phyloP scores from a whole-genome alignment of 2,329 filamentous ascomycete genomes.

The Colletotrichum godetiae region DNA sequence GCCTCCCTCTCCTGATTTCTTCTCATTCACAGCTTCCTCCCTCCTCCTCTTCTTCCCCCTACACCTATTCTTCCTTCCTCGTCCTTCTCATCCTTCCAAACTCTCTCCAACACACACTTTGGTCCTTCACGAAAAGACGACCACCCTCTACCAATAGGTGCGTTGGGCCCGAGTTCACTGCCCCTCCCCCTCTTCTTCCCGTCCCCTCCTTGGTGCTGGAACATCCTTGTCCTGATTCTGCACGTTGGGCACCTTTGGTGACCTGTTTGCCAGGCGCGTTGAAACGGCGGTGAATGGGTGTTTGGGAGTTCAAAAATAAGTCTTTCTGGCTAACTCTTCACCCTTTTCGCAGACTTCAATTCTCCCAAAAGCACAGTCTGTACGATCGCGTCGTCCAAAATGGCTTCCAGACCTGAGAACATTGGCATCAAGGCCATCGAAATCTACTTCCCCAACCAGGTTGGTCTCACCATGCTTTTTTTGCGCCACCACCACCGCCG shows the following conservation, averaged over 20 bases:
- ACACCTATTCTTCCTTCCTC: not conserved
- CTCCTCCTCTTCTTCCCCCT: not conserved
- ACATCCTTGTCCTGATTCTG: conserved; percentile 24
- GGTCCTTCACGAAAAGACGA: not conserved
- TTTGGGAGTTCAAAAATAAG: conserved; percentile 20
- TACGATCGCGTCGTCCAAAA: conserved; percentile 50
- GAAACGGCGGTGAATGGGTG: conserved; percentile 38
- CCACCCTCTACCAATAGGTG: conserved; percentile 20
- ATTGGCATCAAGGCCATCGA: conserved; percentile 95
- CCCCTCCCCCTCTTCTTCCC: conserved; percentile 21
- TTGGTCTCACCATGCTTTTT: conserved; percentile 55
- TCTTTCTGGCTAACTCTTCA: conserved; percentile 16
- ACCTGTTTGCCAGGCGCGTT: conserved; percentile 17
- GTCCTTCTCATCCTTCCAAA: not conserved
- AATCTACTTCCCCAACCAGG: conserved; percentile 88
- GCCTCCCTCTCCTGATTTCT: not conserved
- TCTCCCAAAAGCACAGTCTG: conserved; percentile 2
- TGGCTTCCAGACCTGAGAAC: conserved; percentile 84
- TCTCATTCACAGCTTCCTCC: not conserved
- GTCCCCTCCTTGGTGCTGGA: conserved; percentile 6
- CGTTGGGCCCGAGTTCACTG: conserved; percentile 5
- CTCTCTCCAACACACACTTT: not conserved
- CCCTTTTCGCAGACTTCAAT: not conserved
- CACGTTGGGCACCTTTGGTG: conserved; percentile 20
- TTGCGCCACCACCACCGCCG: conserved; percentile 28